Conservation (phyloP, 1,284 basidiomycete species). For the Marasmius tenuissimus region DNA sequence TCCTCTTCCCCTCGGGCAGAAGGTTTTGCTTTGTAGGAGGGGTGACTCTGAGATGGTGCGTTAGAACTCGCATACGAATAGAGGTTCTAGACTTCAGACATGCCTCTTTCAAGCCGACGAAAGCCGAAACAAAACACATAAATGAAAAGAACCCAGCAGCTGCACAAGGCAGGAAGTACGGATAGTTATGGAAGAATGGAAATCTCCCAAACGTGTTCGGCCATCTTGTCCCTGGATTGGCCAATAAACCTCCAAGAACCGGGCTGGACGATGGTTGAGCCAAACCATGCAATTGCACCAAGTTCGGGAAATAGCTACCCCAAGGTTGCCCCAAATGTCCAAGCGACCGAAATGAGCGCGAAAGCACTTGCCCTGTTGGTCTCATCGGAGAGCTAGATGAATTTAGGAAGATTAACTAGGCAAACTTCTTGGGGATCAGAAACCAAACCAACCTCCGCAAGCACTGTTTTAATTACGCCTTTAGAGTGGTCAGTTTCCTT, state of each 20-base stretch:
- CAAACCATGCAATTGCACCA: not conserved
- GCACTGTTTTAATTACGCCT: not conserved
- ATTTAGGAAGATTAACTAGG: not conserved
- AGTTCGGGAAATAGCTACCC: slow-evolving; percentile 15
- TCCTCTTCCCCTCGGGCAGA: not conserved
- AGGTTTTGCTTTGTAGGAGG: slow-evolving; percentile 11
- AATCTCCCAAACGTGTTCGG: slow-evolving; percentile 20
- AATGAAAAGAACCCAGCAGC: slow-evolving; percentile 26
- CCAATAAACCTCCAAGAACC: slow-evolving; percentile 25
- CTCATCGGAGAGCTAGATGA: slow-evolving; percentile 23
- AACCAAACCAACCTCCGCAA: not conserved
- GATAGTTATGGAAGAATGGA: slow-evolving; percentile 23
- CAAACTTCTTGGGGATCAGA: not conserved
- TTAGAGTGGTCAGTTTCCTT: not conserved
- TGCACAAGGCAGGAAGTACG: slow-evolving; percentile 32
- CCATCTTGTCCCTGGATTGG: slow-evolving; percentile 27
- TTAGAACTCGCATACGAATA: slow-evolving; percentile 1
- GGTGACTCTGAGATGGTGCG: slow-evolving; percentile 15
- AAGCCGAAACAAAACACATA: slow-evolving; percentile 23
- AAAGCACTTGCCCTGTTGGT: slow-evolving; percentile 28
- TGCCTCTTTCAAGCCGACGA: slow-evolving; percentile 33
- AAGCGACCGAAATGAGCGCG: slow-evolving; percentile 25
- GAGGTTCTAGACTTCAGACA: not conserved
- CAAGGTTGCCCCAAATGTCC: slow-evolving; percentile 21
- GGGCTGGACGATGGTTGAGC: slow-evolving; percentile 12